Percentiles rank a stretch among this genome's conserved stretches.
These are phyloP conservation scores for Lichtheimia corymbifera DNA, from an alignment of 371 early-diverging fungal genomes.

Conservation along the genomic window DNA sequence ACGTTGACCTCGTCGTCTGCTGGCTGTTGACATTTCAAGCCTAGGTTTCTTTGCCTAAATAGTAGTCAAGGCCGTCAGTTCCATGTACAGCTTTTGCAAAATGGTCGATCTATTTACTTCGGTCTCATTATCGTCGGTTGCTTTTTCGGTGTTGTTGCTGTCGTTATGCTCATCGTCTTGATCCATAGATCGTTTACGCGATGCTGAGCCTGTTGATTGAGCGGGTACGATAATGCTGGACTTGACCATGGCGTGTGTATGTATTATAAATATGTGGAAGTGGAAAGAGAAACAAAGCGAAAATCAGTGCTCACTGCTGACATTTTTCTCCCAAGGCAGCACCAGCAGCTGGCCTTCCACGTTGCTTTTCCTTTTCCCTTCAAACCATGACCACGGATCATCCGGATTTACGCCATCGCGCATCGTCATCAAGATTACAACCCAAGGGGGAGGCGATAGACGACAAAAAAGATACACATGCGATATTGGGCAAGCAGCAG, in stretches of 20 bases:
- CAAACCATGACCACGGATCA: conserved; percentile 4
- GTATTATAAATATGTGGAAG: neutral
- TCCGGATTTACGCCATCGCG: neutral
- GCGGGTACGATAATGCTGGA: conserved; percentile 37
- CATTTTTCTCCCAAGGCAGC: neutral
- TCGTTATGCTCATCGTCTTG: conserved; percentile 5
- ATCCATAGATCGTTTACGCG: conserved; percentile 25
- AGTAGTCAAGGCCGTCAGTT: neutral
- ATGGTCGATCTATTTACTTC: conserved; percentile 3
- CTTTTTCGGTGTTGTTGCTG: conserved; percentile 1
- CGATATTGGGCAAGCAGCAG: neutral
- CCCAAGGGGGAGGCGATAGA: neutral
- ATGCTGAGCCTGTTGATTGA: conserved; percentile 9
- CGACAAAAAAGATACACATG: neutral
- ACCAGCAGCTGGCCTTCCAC: neutral
- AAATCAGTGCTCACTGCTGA: neutral
- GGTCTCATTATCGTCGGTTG: neutral
- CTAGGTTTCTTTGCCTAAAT: conserved; percentile 13
- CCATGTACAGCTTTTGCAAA: neutral
- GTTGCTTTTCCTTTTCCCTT: conserved; percentile 2
- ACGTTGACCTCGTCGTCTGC: conserved; percentile 47
- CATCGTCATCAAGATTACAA: neutral
- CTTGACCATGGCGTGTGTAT: conserved; percentile 20
- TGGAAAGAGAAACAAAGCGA: neutral
- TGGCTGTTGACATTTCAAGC: conserved; percentile 11